Base-by-base conservation (phyloP, 306 rosid genomes). In the Astragalus glycyphyllos region DNA sequence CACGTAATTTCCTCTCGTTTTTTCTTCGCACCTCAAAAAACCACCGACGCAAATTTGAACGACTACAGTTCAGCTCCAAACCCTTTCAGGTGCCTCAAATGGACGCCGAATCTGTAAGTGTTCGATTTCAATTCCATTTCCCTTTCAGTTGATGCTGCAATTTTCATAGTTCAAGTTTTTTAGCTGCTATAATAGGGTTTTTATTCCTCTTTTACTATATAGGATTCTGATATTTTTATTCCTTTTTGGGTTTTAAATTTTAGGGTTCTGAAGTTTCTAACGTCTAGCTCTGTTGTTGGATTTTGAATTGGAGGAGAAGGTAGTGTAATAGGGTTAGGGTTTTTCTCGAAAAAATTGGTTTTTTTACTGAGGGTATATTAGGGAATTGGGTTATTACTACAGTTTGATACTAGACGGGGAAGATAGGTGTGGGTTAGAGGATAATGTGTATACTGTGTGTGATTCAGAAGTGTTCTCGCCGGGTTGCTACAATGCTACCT, bases 391-490 rank as follows among this genome's bases (percentile, higher is more conserved):
- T 65, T 64, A 51, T 69, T 20, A 5, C 16, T 74, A 46, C 84
- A 86, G 83, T 55, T 58, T 58, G 7, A 37, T 13, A 23, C 38
- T 23, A 13, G 64, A 51, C 31, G 57, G 57, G 31, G 58, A 53
- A 53, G 35, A 9, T 20, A 14, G 69, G 69, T 6, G 8, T 42
- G 45, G 59, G 45, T 14, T 88, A 79, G 89, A 86, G 89, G 89
- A 95, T 89, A 91, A 95, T 95, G 99, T 95, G 99, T 89, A 95
- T 95, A 87, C 96, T 95, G 50, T 95, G 99, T 80, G 97, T 95
- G 69, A 95, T 95, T 85, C 99, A 95, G 88, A 95, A 95, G 99
- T 95, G 96, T 90, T 95, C 97, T 89, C 99, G 99, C 89, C 92
- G 93, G 97, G 96, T 91, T 60, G 99, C 99, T 56, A 87, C 96